These are phyloP conservation scores for Hyaloscypha finlandica DNA, from an alignment of 495 filamentous ascomycete species.

Conservation along the genomic window DNA sequence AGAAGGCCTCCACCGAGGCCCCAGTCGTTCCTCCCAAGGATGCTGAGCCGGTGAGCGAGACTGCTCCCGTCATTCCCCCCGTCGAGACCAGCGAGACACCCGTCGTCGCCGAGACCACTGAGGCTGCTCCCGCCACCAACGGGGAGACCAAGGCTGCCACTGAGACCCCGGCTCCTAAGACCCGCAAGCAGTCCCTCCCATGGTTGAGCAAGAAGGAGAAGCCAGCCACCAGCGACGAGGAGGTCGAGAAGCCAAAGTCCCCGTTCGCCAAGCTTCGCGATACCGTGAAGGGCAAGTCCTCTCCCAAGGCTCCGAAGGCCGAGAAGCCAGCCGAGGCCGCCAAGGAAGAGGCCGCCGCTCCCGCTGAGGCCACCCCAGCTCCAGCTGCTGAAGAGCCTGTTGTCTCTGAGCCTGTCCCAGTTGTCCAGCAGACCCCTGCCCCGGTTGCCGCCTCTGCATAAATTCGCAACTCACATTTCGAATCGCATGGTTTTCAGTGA, in stretches of 20 bases:
- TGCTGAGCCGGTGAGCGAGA: conserved; percentile 48
- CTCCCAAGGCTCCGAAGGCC: conserved; percentile 40
- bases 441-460: conserved; percentile 35
- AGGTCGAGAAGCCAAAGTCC: conserved; percentile 54
- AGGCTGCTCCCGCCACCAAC: conserved; percentile 35
- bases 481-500: conserved; percentile 25
- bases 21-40: conserved; percentile 37
- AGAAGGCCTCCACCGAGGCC: conserved; percentile 49
- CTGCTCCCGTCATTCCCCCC: conserved; percentile 57
- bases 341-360: conserved; percentile 47
- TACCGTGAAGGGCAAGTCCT: conserved; percentile 53
- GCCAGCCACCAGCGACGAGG: conserved; percentile 41
- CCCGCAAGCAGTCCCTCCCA: conserved; percentile 56
- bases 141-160: conserved; percentile 46
- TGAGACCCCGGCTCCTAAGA: conserved; percentile 44
- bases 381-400: conserved; percentile 24
- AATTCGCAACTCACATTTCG: conserved; percentile 15
- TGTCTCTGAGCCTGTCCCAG: conserved; percentile 30
- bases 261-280: conserved; percentile 60
- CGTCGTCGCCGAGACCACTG: conserved; percentile 42
- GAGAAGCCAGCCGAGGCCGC: conserved; percentile 44
- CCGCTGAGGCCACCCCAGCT: conserved; percentile 38
- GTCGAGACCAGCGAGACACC: conserved; percentile 58
- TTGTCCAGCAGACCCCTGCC: conserved; percentile 22
- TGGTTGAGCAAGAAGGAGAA: conserved; percentile 57